Percentiles rank a stretch among this genome's conserved stretches.
Conservation (phyloP, 495 filamentous ascomycete species). For the Aspergillus funiculosus region DNA sequence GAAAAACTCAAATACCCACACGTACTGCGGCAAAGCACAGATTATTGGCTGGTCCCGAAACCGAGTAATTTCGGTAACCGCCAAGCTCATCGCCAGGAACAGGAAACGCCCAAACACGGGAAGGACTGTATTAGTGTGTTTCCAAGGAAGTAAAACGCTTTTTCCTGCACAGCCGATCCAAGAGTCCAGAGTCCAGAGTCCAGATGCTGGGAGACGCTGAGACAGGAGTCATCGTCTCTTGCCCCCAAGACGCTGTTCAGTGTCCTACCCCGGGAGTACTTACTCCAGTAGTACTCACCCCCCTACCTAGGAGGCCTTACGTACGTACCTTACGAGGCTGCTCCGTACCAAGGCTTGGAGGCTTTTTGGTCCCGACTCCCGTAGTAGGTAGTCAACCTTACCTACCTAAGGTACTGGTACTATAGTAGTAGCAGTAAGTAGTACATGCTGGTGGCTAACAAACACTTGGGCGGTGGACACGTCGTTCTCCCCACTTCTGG, state of each 20-base stretch:
- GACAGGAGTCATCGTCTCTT: too few species aligned
- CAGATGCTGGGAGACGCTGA: too few species aligned
- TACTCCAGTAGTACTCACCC: too few species aligned
- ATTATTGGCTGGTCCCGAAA: slow-evolving; percentile 11
- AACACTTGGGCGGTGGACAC: slow-evolving; percentile 10
- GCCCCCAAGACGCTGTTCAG: background rate
- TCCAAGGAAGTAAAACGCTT: too few species aligned
- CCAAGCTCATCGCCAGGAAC: slow-evolving; percentile 26
- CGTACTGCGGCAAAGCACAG: background rate
- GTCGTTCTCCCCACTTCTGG: slow-evolving; percentile 6
- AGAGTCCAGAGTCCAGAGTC: background rate
- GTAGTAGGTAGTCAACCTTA: too few species aligned
- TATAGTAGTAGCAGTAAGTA: too few species aligned
- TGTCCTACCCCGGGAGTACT: too few species aligned
- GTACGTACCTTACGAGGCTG: background rate
- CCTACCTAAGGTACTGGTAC: too few species aligned
- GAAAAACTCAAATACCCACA: slow-evolving; percentile 13
- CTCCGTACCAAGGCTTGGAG: background rate
- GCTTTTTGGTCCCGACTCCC: too few species aligned
- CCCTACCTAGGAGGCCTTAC: background rate
- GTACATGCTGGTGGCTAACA: too few species aligned
- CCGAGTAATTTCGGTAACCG: slow-evolving; percentile 24
- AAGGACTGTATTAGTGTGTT: background rate
- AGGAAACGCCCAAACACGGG: slow-evolving; percentile 25
- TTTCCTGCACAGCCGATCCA: too few species aligned